These are phyloP conservation scores for Mycena filopes DNA, from an alignment of 768 basidiomycete genomes.

Conservation along the genomic window DNA sequence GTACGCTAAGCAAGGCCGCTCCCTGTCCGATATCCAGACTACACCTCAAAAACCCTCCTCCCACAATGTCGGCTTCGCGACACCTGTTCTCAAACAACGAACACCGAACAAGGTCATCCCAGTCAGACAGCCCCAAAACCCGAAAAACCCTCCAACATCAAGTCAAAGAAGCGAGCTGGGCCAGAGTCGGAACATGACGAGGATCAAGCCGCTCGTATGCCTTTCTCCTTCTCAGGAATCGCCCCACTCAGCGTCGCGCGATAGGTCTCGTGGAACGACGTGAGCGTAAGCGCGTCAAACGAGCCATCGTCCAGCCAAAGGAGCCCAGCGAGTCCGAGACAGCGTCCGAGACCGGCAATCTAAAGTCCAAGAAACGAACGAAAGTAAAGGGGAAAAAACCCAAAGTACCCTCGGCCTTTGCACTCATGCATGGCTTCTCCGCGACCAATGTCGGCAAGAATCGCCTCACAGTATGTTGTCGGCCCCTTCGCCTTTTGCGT, in stretches of 20 bases:
- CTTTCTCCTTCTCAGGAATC: neutral
- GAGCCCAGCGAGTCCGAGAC: conserved; percentile 34
- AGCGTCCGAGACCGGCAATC: conserved; percentile 18
- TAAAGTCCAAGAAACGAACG: conserved; percentile 18
- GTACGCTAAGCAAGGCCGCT: conserved; percentile 55
- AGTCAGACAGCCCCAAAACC: too few relatives aligned
- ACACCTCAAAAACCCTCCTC: conserved; percentile 21
- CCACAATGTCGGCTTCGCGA: conserved; percentile 21
- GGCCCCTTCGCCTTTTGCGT: neutral
- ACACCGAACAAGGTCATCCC: conserved; percentile 10
- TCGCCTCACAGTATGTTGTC: conserved; percentile 66
- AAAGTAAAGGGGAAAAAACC: conserved; percentile 35
- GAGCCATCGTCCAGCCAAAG: conserved; percentile 58
- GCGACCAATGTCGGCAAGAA: conserved; percentile 71
- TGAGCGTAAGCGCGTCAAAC: conserved; percentile 69
- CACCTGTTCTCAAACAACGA: conserved; percentile 20
- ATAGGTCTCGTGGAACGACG: conserved; percentile 74
- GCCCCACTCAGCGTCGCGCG: neutral
- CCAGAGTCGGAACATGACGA: conserved; percentile 40
- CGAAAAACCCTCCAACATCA: neutral
- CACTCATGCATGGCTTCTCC: conserved; percentile 75
- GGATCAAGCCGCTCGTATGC: conserved; percentile 51
- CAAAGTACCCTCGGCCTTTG: conserved; percentile 58
- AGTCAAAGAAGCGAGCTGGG: conserved; percentile 25
- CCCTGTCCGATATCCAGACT: conserved; percentile 36